phyloP scores from a whole-genome alignment of 441 rosid genomes.

The Erodium moschatum region DNA sequence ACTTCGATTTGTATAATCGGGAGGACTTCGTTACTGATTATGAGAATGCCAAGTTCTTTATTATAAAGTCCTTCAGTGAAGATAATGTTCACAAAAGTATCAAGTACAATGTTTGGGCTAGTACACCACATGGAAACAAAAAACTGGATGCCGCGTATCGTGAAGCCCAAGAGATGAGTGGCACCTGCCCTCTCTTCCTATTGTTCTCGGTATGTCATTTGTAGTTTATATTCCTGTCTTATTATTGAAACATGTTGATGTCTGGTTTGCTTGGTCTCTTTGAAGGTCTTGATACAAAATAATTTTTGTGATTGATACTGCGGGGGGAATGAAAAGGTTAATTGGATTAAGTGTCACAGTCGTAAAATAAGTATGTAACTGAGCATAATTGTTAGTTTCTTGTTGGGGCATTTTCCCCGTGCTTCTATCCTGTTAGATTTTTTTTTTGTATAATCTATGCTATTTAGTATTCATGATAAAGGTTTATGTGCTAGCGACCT shows the following conservation, averaged over 20 bases:
- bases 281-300: constrained; percentile 1
- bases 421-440: neutral
- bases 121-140: constrained; percentile 89
- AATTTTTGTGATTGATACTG: neutral
- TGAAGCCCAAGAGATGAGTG: constrained; percentile 31
- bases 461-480: neutral
- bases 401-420: neutral
- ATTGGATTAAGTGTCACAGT: neutral
- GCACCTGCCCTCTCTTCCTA: constrained; percentile 65
- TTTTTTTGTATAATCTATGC: neutral
- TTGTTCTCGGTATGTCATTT: constrained; percentile 71
- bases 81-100: constrained; percentile 92
- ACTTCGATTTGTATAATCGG: constrained; percentile 36
- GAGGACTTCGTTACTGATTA: constrained; percentile 33
- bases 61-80: constrained; percentile 88
- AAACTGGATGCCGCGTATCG: constrained; percentile 82
- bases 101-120: constrained; percentile 87
- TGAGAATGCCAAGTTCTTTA: constrained; percentile 34
- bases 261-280: neutral
- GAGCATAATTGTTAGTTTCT: neutral
- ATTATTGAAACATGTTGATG: neutral
- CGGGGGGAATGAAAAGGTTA: neutral
- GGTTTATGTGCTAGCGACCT: neutral
- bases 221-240: neutral
- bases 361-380: neutral